Evolutionary conservation across 148 eudicot genomes (phyloP).

Genomic region (Dysphania ambrosioides): DNA sequence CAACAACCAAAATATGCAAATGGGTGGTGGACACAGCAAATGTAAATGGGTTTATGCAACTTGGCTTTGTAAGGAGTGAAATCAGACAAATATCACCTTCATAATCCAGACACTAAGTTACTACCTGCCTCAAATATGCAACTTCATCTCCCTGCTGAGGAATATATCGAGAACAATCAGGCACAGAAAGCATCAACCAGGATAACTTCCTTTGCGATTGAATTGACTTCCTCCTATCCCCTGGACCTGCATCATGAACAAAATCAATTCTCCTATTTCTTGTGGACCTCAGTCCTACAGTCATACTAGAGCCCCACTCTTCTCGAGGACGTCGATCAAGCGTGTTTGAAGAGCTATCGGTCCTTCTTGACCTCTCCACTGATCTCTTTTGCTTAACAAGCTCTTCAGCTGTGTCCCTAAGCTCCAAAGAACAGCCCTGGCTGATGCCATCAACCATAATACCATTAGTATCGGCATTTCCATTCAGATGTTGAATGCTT

Average conservation of each 20-base stretch:
- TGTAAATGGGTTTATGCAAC: not conserved
- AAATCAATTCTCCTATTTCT: slow-evolving; percentile 57
- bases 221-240: slow-evolving; percentile 50
- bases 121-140: slow-evolving; percentile 91
- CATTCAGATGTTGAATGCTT: slow-evolving; percentile 37
- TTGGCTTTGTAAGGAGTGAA: too few relatives aligned
- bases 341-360: slow-evolving; percentile 33
- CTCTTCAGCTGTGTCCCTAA: slow-evolving; percentile 32
- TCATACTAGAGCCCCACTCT: slow-evolving; percentile 51
- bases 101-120: not conserved
- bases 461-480: slow-evolving; percentile 26
- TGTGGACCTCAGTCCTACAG: slow-evolving; percentile 73
- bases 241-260: slow-evolving; percentile 49
- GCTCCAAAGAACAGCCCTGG: slow-evolving; percentile 33
- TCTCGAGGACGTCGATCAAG: slow-evolving; percentile 40
- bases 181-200: slow-evolving; percentile 75
- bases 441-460: slow-evolving; percentile 31
- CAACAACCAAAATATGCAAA: not conserved
- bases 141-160: slow-evolving; percentile 92
- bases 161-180: slow-evolving; percentile 79
- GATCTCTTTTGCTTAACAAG: slow-evolving; percentile 31
- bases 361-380: slow-evolving; percentile 37
- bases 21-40: not conserved
- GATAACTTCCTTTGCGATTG: slow-evolving; percentile 60
- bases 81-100: not conserved